Base-by-base conservation (phyloP, 495 filamentous ascomycete genomes). In the Emericellopsis terricola region DNA sequence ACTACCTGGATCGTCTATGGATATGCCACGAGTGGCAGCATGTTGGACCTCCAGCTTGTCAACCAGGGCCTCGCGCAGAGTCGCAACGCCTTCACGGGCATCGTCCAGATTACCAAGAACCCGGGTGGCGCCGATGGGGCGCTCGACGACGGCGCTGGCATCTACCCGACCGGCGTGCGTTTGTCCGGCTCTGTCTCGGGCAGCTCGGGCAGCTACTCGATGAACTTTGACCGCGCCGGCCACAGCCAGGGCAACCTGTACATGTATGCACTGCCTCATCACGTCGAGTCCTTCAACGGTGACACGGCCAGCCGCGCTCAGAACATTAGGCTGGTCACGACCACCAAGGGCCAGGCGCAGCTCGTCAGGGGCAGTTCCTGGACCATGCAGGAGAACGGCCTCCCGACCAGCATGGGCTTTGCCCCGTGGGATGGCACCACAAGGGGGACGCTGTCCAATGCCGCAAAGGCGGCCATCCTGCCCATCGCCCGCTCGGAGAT, bases 181-280 rank as follows among this genome's bases (percentile, higher is more conserved):
- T 54, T 94, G 11, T 63, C 65, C 13, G 89, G 80, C 3, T 57
- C 63, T 2, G 68, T 74, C 0, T 57, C 62, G 16, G 71, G 62
- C 3, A 52, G 47, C n/a, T 57, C 47, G 3, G 87, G 81, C 1
- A 70, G 56, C 13, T 97, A 94, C 49, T 71, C 52, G 0, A 63
- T 94, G 16, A 48, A 49, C 2, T 94, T 76, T 61, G 53, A 55
- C 14, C 89, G 82, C 46, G 64, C 51, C 1, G 87, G 86, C 8
- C 49, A 69, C 16, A 46, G 56, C 6, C 46, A 48, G n/a, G 50
- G 57, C 24, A 57, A 58, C 6, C 56, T 92, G 19, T 56, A 84
- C 39, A 92, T 93, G 78, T 97, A 77, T 41, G 84, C 87, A 24
- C 56, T 97, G 38, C 80, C 86, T 15, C 89, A 97, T 52, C 89